Base-by-base conservation (phyloP, 139 green algal genomes). In the Auxenochlorella protothecoides region DNA sequence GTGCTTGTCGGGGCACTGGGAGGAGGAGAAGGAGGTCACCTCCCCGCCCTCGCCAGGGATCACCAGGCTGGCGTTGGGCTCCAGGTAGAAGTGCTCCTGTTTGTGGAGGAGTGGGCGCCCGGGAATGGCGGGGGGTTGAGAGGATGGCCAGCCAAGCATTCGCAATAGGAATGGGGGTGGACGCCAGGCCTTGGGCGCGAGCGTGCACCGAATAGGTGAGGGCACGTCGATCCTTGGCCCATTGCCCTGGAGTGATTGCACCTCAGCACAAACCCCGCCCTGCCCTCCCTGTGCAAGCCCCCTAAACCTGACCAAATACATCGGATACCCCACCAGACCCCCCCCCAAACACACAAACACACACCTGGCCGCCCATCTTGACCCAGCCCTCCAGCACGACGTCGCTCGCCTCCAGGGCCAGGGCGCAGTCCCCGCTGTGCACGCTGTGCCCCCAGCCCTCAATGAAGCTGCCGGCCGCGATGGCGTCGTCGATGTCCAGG, bases 61-160 rank as follows among this genome's bases (percentile, higher is more conserved):
- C n/a, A 96, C 89, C 4, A 92, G 61, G 74, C 71, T 86, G 56
- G 70, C 75, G 51, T 96, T 86, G 14, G 94, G 89, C 80, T 98
- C 94, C 75, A 98, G 79, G 84, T 98, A 98, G 60, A 98, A 98
- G 86, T 98, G 94, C 85, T 98, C 92, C 85, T 91, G 86, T 44
- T 44, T 44, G 27, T 44, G 27, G 27, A 44, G 27, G 27, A 44
- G 27, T 44, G 27, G 27, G 27, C 27, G 27, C 27, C 27, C 27
- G 27, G 0, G 27, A 44, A 44, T 44, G 27, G 27, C 27, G 27
- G 27, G 27, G 27, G 27, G 27, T 0, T 44, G 27, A 44, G 27
- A 44, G 27, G 27, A 44, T 44, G 27, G 27, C 27, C 27, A 44
- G 27, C 27, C 27, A 44, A 44, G 27, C 27, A 44, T 44, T 44